phyloP scores from a whole-genome alignment of 2,329 filamentous ascomycete species.

The Trichoderma asperellum region DNA sequence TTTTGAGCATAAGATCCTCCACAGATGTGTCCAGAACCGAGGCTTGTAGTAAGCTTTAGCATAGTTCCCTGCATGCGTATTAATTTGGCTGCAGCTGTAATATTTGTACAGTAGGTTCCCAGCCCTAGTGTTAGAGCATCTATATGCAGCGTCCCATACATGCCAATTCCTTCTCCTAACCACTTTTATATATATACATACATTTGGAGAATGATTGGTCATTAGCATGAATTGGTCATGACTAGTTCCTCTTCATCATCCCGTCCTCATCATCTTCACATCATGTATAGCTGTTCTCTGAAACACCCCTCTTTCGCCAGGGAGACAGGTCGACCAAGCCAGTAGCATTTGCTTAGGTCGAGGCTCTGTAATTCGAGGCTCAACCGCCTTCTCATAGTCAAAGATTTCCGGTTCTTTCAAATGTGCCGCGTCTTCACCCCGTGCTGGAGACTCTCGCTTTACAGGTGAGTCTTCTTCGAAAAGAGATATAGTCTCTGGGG shows the following conservation, averaged over 20 bases:
- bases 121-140: background rate
- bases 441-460: background rate
- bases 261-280: conserved; percentile 10
- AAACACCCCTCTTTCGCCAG: conserved; percentile 8
- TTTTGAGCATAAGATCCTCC: background rate
- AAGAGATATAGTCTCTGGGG: background rate
- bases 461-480: background rate
- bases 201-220: background rate
- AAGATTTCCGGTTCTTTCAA: background rate
- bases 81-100: background rate
- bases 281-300: background rate
- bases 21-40: background rate
- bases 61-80: background rate
- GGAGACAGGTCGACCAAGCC: conserved; percentile 11
- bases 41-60: background rate
- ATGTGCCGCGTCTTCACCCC: background rate
- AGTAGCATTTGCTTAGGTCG: conserved; percentile 4
- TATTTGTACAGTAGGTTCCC: background rate
- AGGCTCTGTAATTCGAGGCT: background rate
- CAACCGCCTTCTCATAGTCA: background rate
- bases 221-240: background rate
- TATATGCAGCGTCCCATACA: background rate
- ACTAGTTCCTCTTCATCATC: background rate
- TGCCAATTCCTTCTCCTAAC: too few relatives aligned
- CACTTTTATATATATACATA: background rate